phyloP scores from a whole-genome alignment of 768 basidiomycete species.

The Leccinum longicurvipes region DNA sequence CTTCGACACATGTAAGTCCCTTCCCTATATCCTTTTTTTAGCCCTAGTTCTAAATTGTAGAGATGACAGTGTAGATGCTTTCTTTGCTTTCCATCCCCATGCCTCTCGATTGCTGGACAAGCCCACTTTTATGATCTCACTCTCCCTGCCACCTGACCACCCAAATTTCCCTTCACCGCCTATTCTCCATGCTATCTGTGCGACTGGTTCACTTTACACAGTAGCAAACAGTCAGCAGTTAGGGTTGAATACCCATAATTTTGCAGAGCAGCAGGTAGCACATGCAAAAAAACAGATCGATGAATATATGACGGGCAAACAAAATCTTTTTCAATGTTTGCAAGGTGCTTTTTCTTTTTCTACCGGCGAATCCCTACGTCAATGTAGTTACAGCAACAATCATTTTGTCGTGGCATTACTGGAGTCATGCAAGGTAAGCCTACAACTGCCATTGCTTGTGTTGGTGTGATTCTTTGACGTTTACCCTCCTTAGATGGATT shows the following conservation, averaged over 20 bases:
- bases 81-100: conserved; percentile 76
- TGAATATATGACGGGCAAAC: conserved; percentile 45
- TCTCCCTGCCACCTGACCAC: conserved; percentile 63
- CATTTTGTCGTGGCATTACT: conserved; percentile 70
- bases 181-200: conserved; percentile 85
- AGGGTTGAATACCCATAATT: conserved; percentile 29
- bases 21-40: neutral
- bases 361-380: neutral
- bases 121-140: conserved; percentile 58
- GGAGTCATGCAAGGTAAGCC: conserved; percentile 65
- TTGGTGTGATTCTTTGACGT: neutral
- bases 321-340: conserved; percentile 53
- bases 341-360: conserved; percentile 45
- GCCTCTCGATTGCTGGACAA: conserved; percentile 68
- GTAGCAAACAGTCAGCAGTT: conserved; percentile 40
- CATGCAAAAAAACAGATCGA: conserved; percentile 51
- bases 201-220: conserved; percentile 72
- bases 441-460: neutral
- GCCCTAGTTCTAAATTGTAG: neutral
- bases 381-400: conserved; percentile 45
- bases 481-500: conserved; percentile 52
- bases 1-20: conserved; percentile 62
- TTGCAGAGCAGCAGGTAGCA: conserved; percentile 63
- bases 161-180: conserved; percentile 69
- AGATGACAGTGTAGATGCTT: conserved; percentile 60